Percentiles rank a stretch among this genome's conserved stretches.
These are phyloP conservation scores for Bothriochloa decipiens DNA, from an alignment of 176 grass and related monocot species.

Conservation along the genomic window DNA sequence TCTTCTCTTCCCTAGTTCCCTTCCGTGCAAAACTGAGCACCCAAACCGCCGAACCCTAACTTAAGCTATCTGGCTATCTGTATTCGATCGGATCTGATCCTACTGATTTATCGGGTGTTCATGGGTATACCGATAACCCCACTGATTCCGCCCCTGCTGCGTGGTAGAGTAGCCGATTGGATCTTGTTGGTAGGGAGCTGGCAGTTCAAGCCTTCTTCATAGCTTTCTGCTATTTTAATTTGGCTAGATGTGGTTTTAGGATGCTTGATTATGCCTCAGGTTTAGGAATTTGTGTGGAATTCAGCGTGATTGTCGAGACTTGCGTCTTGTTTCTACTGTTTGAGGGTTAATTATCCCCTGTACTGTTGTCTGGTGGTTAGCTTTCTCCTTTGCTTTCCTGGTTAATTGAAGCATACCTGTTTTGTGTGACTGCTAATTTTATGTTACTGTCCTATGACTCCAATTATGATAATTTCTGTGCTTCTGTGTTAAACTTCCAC, in stretches of 20 bases:
- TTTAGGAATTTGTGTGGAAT: neutral
- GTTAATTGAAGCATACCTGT: neutral
- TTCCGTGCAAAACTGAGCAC: neutral
- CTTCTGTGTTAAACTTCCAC: neutral
- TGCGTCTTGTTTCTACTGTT: neutral
- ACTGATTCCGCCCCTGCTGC: neutral
- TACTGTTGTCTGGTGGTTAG: neutral
- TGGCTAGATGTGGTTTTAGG: neutral
- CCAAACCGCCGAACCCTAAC: neutral
- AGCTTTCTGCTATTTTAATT: neutral
- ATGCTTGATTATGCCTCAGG: neutral
- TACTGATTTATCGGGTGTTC: neutral
- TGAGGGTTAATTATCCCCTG: neutral
- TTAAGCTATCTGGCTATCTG: neutral
- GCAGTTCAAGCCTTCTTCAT: neutral
- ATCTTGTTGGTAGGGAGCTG: neutral
- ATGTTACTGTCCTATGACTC: neutral
- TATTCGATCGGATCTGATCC: neutral
- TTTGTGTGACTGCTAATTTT: neutral
- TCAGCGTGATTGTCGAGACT: neutral
- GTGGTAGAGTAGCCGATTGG: neutral
- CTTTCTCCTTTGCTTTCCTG: neutral
- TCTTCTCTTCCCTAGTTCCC: neutral
- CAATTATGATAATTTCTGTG: neutral
- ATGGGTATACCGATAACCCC: no score